Base-by-base conservation (phyloP, 495 filamentous ascomycete species). In the Podospora fimiseda region DNA sequence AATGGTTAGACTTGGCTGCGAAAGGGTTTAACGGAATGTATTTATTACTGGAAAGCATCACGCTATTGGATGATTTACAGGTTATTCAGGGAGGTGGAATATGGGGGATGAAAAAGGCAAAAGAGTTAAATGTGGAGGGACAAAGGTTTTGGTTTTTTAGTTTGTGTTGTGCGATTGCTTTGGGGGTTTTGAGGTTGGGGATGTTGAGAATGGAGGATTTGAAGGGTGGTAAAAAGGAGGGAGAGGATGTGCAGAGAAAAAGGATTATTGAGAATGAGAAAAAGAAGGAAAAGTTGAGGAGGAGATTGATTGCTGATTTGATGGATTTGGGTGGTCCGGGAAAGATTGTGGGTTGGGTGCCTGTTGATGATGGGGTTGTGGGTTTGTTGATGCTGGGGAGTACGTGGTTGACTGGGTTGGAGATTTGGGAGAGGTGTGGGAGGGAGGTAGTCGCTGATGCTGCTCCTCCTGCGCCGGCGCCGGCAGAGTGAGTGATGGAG, bases 101-200 rank as follows among this genome's bases (percentile, higher is more conserved):
- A 84, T 3, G 53, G 60, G 21, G 41, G 64, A 24, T 75, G 65
- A 66, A 62, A 68, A 0, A 38, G 55, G 30, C 33, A 7, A 19
- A 62, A 61, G 11, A 36, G 16, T 33, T 5, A 11, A 6, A 33
- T 33, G 27, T 33, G n/a, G 80, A 86, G 57, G 81, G 73, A 2
- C 81, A 84, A 61, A 71, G 77, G 49, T 83, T 84, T 60, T 87
- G 84, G 84, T 79, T 85, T 49, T 80, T 81, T 51, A 73, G 75
- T 0, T 59, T 87, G 3, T 61, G 65, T 2, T 70, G 68, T 47
- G 70, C 60, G 24, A 54, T 62, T 0, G 27, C 59, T 0, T 52
- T 51, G 8, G 61, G 59, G 9, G 9, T 57, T 30, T 37, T 66
- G n/a, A 53, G 54, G 60, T 50, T 73, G 30, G 18, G 58, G n/a